Conservation (phyloP, 345 rosid genomes). For the Stellera chamaejasme region DNA sequence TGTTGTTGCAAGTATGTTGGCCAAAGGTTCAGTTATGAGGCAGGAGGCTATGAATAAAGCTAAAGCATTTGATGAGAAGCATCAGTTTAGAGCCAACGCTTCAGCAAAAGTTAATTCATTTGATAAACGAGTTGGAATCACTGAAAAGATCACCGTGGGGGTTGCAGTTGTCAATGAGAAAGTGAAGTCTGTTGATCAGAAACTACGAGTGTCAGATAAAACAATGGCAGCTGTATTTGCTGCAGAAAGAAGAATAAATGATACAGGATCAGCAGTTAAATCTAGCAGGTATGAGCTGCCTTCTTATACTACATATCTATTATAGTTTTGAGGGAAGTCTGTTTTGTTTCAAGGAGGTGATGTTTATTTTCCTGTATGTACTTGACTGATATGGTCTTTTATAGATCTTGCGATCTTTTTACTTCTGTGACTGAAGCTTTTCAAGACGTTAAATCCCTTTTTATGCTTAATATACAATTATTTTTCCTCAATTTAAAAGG, state of each 20-base stretch:
- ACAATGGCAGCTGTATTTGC: constrained; percentile 98
- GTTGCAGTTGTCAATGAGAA: constrained; percentile 86
- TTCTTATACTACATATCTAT: not conserved
- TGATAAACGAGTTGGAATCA: constrained; percentile 73
- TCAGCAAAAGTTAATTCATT: constrained; percentile 81
- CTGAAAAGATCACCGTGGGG: constrained; percentile 77
- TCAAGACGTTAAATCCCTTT: too few species aligned
- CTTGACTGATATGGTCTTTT: too few species aligned
- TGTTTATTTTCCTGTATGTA: too few species aligned
- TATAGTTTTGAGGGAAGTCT: too few species aligned
- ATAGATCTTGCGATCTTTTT: too few species aligned
- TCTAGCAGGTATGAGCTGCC: constrained; percentile 63
- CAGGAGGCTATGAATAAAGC: constrained; percentile 96
- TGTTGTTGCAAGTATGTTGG: constrained; percentile 68
- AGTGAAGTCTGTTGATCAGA: constrained; percentile 92
- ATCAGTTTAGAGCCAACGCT: constrained; percentile 74
- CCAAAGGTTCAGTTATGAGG: constrained; percentile 78
- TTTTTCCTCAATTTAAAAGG: too few species aligned
- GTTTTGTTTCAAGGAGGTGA: too few species aligned
- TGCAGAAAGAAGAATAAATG: constrained; percentile 83
- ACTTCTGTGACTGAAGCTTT: too few species aligned
- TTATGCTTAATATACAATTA: too few species aligned
- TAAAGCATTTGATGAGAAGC: constrained; percentile 88
- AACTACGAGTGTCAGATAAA: constrained; percentile 88
- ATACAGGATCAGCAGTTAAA: constrained; percentile 94